These are phyloP conservation scores for Tolypocladium album DNA, from an alignment of 2,329 filamentous ascomycete species.

Conservation along the genomic window DNA sequence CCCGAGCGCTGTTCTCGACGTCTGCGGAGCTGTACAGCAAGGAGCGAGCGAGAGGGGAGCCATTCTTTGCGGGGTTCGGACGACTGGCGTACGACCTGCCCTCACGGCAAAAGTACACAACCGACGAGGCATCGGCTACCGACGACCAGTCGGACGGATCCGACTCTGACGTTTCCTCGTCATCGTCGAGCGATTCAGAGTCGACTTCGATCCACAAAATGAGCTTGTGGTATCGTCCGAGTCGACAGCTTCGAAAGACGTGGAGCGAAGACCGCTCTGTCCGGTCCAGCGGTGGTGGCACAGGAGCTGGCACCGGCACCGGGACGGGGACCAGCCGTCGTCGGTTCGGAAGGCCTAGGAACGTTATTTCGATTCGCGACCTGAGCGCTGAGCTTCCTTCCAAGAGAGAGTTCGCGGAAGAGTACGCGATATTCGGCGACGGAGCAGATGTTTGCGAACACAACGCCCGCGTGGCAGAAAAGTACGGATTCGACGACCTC, in stretches of 20 bases:
- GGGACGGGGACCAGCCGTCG: conserved; percentile 42
- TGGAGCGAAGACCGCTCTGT: conserved; percentile 46
- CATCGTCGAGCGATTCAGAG: conserved; percentile 49
- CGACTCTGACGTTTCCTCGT: conserved; percentile 34
- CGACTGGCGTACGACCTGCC: conserved; percentile 40
- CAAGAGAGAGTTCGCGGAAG: conserved; percentile 62
- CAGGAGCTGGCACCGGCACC: conserved; percentile 35
- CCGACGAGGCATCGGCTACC: conserved; percentile 39
- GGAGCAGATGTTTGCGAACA: conserved; percentile 72
- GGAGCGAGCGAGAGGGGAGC: conserved; percentile 40
- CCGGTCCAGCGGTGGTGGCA: conserved; percentile 51
- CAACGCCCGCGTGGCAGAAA: conserved; percentile 69
- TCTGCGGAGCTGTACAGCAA: conserved; percentile 33
- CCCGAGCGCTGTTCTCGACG: conserved; percentile 36
- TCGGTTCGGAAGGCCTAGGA: conserved; percentile 43
- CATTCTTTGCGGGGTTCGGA: conserved; percentile 47
- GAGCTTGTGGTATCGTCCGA: conserved; percentile 44
- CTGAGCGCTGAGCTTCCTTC: conserved; percentile 64
- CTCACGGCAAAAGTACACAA: conserved; percentile 32
- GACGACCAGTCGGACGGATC: conserved; percentile 42
- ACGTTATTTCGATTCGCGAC: conserved; percentile 64
- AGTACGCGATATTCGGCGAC: conserved; percentile 77
- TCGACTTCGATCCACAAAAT: conserved; percentile 52
- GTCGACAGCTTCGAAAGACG: conserved; percentile 39
- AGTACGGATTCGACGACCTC: conserved; percentile 58